Base-by-base conservation (phyloP, 257 asterid genomes). In the Plantago elongata region DNA sequence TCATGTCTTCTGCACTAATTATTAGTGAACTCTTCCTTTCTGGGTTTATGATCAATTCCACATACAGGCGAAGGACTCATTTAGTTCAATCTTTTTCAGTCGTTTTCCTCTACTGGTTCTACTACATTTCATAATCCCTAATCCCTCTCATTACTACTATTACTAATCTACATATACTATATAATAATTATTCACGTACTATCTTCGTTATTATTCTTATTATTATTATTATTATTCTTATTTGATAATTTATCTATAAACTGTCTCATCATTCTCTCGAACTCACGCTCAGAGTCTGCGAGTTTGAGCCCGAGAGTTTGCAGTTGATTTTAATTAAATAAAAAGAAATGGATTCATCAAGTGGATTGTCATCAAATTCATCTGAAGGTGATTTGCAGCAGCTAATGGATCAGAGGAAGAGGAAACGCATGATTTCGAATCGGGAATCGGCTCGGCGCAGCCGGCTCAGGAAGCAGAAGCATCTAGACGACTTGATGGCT, bases 91-190 rank as follows among this genome's bases (percentile, higher is more conserved):
- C 98, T 29, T 92, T 92, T 75, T 91, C 98, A 1, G 97, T 92
- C 65, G 95, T 88, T 57, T 92, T 92, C 54, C 98, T 92, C 63
- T 89, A 93, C 85, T 93, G 99, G 99, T 93, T 93, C 45, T 90
- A 93, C 70, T 93, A 47, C 85, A 90, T 93, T 67, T 89, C 99
- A 82, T 93, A 84, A 86, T 81, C 73, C 9, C 13, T 62, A 50
- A 16, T 62, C 27, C 2, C 27, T 22, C 27, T 22, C 59, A 51
- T 29, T 48, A 55, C 9, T 18, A 9, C 12, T 34, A 34, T 34
- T 34, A 34, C 40, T 34, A 34, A 34, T 34, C 27, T 22, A 22
- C 27, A 22, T 22, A 22, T 34, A 34, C 3, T 34, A 34, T 34
- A 34, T 0, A 34, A 4, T 34, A 34, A 34, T 22, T 51, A 18